Conservation (phyloP, 805 yeast species). For the Barnettozyma siamensis region DNA sequence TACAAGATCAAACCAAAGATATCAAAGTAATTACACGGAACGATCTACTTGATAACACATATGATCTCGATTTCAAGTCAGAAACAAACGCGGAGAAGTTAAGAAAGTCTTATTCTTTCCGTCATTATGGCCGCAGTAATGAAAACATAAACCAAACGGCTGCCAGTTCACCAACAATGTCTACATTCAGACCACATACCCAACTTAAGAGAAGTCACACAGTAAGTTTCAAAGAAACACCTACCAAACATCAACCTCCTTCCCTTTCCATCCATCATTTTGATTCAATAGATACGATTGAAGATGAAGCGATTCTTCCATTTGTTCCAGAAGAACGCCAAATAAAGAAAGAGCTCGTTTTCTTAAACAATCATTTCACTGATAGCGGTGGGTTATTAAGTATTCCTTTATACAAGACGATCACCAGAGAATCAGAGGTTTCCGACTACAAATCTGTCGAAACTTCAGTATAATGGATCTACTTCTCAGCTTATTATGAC, state of each 20-base stretch:
- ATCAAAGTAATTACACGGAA: conserved; percentile 23
- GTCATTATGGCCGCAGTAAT: neutral
- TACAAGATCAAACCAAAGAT: conserved; percentile 15
- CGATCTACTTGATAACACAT: conserved; percentile 19
- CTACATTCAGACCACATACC: neutral
- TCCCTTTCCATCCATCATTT: neutral
- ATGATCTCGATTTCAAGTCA: conserved; percentile 7
- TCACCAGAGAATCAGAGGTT: conserved; percentile 1
- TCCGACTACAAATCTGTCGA: neutral
- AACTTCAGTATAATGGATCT: neutral
- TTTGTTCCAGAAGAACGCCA: conserved; percentile 6
- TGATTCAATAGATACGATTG: neutral
- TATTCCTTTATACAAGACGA: conserved; percentile 7
- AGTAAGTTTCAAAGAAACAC: neutral
- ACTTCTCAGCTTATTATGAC: neutral
- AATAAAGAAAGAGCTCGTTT: conserved; percentile 2
- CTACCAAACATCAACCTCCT: neutral
- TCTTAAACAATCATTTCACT: conserved; percentile 3
- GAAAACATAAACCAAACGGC: no score
- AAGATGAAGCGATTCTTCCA: conserved; percentile 1
- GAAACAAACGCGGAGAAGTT: neutral
- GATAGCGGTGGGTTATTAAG: conserved; percentile 7
- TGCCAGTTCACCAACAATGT: neutral
- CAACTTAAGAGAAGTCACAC: neutral
- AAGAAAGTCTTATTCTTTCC: neutral